These are phyloP conservation scores for Trypanosoma grayi DNA, from an alignment of 208 protist species.

Conservation along the genomic window DNA sequence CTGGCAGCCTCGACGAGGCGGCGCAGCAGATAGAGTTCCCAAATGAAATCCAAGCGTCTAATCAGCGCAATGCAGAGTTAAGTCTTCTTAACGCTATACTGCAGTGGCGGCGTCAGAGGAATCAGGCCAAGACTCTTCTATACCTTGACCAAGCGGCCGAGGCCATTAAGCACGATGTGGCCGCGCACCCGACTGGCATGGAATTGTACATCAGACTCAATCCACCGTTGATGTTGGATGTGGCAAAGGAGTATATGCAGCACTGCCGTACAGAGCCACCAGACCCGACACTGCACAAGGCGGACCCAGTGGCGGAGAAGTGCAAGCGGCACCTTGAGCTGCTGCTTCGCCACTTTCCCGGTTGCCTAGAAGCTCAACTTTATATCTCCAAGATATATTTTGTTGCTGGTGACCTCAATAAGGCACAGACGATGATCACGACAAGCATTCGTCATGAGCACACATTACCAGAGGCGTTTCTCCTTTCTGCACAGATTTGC, in stretches of 20 bases:
- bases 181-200: slow-evolving; percentile 30
- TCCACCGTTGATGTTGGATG: slow-evolving; percentile 72
- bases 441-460: slow-evolving; percentile 71
- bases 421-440: slow-evolving; percentile 68
- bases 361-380: slow-evolving; percentile 85
- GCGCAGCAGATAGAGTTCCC: slow-evolving; percentile 83
- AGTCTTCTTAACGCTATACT: slow-evolving; percentile 77
- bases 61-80: slow-evolving; percentile 79
- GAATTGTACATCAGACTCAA: slow-evolving; percentile 79
- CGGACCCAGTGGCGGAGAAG: slow-evolving; percentile 70
- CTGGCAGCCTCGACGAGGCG: slow-evolving; percentile 77
- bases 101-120: slow-evolving; percentile 57
- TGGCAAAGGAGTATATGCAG: slow-evolving; percentile 85
- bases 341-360: slow-evolving; percentile 77
- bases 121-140: slow-evolving; percentile 55
- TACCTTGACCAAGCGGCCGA: slow-evolving; percentile 81
- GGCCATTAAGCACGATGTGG: slow-evolving; percentile 60
- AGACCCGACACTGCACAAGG: slow-evolving; percentile 50
- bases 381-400: slow-evolving; percentile 84
- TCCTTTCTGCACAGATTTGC: slow-evolving; percentile 90
- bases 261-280: slow-evolving; percentile 87
- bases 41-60: slow-evolving; percentile 81
- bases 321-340: slow-evolving; percentile 71
- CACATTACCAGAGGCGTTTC: slow-evolving; percentile 73
- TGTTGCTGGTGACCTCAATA: slow-evolving; percentile 73